Conservation (phyloP, 805 yeast species). For the Lipomyces starkeyi region DNA sequence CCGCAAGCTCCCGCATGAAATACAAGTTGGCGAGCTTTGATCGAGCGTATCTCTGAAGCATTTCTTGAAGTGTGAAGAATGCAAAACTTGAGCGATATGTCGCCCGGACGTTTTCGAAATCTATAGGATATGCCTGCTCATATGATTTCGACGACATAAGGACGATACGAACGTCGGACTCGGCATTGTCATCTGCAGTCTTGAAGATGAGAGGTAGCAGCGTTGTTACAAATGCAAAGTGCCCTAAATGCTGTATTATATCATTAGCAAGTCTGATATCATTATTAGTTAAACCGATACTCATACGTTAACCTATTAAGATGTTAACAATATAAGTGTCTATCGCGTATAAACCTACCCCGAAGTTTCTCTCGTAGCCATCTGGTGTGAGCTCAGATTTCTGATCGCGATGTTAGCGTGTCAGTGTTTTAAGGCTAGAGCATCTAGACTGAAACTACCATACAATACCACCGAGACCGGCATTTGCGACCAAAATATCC, state of each 20-base stretch:
- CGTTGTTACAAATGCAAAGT: conserved; percentile 35
- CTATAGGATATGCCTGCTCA: conserved; percentile 17
- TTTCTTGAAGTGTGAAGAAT: conserved; percentile 17
- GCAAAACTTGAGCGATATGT: conserved; percentile 14
- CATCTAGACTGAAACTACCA: neutral
- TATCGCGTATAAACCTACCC: conserved; percentile 10
- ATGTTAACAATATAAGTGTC: neutral
- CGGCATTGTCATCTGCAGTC: conserved; percentile 27
- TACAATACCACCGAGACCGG: conserved; percentile 56
- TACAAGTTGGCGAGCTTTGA: conserved; percentile 35
- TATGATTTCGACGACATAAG: conserved; percentile 24
- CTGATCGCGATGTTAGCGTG: conserved; percentile 5
- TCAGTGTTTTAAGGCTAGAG: neutral
- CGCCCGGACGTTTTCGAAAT: conserved; percentile 20
- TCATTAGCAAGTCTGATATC: neutral
- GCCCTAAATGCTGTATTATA: conserved; percentile 34
- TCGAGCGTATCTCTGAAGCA: conserved; percentile 29
- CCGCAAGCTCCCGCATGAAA: conserved; percentile 24
- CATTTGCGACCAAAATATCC: conserved; percentile 72
- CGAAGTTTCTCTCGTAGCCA: conserved; percentile 35
- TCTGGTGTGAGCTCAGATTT: conserved; percentile 30
- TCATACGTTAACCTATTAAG: neutral
- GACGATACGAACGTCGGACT: conserved; percentile 29
- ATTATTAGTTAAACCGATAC: neutral
- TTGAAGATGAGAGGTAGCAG: conserved; percentile 28